phyloP scores from a whole-genome alignment of 176 grass and related monocot species.

The Avena insularis region DNA sequence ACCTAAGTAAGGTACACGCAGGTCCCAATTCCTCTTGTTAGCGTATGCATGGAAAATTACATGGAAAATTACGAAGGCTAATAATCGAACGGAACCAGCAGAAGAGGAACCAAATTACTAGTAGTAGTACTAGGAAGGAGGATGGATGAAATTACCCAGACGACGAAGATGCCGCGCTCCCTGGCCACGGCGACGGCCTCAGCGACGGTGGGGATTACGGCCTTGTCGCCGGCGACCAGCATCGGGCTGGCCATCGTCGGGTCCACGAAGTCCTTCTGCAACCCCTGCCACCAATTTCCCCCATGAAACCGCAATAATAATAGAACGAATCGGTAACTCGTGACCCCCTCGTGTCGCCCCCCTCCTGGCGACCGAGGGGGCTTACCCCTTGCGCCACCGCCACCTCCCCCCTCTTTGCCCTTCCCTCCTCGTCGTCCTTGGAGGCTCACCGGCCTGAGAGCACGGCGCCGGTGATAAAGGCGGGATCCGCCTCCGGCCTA shows the following conservation, averaged over 20 bases:
- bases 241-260: slow-evolving; percentile 61
- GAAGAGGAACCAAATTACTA: background rate
- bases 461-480: too few relatives aligned
- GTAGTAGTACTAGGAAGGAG: background rate
- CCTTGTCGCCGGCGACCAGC: slow-evolving; percentile 58
- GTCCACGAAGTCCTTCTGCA: slow-evolving; percentile 70
- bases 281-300: background rate
- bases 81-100: background rate
- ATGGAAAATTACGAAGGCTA: background rate
- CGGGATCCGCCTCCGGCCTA: too few relatives aligned
- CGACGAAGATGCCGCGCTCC: slow-evolving; percentile 66
- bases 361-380: too few relatives aligned
- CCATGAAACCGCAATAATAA: background rate
- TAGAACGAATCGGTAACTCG: too few relatives aligned
- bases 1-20: background rate
- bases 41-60: background rate
- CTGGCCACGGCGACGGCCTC: slow-evolving; percentile 61
- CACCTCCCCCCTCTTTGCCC: too few relatives aligned
- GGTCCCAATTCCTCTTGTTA: background rate
- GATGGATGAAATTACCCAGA: slow-evolving; percentile 53
- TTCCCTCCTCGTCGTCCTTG: too few relatives aligned
- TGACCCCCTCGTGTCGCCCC: too few relatives aligned
- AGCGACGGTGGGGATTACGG: slow-evolving; percentile 45
- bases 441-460: too few relatives aligned
- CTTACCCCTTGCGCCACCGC: too few relatives aligned